phyloP scores from a whole-genome alignment of 257 asterid species.

The Voacanga thouarsii region DNA sequence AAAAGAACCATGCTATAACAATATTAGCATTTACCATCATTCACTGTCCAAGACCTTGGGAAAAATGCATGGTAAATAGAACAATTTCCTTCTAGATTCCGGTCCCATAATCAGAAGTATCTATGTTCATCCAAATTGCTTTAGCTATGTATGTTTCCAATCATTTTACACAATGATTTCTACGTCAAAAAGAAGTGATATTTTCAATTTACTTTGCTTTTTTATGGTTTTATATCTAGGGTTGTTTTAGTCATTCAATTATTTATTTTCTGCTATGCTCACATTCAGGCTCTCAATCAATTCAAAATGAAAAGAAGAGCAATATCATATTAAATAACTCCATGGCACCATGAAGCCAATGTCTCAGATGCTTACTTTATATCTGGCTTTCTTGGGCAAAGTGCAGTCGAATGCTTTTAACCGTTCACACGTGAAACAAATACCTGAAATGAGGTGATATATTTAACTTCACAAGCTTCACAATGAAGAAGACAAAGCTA shows the following conservation, averaged over 20 bases:
- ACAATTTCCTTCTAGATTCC: conserved; percentile 66
- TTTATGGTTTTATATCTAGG: neutral
- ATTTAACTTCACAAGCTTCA: neutral
- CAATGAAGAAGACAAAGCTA: neutral
- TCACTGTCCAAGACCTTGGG: conserved; percentile 99
- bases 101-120: conserved; percentile 77
- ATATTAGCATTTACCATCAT: conserved; percentile 60
- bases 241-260: neutral
- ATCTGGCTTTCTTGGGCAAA: conserved; percentile 64
- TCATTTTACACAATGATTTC: neutral
- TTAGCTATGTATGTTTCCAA: conserved; percentile 14
- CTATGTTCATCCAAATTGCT: conserved; percentile 51
- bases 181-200: too few relatives aligned
- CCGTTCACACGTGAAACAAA: conserved; percentile 82
- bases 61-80: conserved; percentile 90
- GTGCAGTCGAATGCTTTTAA: conserved; percentile 64
- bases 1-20: conserved; percentile 80
- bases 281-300: neutral
- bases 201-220: too few relatives aligned
- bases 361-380: conserved; percentile 43
- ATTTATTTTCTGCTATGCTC: neutral
- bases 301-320: neutral
- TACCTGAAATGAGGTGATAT: conserved; percentile 43
- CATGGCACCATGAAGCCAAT: conserved; percentile 4
- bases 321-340: neutral